phyloP scores from a whole-genome alignment of 306 rosid species.

The Begonia fuchsioides region DNA sequence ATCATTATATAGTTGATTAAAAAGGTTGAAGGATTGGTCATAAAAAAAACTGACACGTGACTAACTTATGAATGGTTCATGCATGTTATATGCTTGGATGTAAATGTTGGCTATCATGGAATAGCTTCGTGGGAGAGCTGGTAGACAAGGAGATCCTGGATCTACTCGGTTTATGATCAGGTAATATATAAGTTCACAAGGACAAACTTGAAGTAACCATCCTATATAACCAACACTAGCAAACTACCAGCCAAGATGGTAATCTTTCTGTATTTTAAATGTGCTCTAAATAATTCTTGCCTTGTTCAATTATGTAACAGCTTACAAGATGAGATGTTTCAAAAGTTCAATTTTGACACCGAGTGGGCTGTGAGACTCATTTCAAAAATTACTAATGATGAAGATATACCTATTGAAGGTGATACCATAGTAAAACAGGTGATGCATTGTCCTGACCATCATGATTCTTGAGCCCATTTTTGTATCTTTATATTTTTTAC shows the following conservation, averaged over 20 bases:
- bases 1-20: too few species aligned
- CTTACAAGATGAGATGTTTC: slow-evolving; percentile 98
- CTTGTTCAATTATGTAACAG: slow-evolving; percentile 24
- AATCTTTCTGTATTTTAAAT: too few species aligned
- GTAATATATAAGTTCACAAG: slow-evolving; percentile 20
- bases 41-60: too few species aligned
- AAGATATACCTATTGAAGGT: slow-evolving; percentile 92
- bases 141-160: slow-evolving; percentile 99
- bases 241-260: too few species aligned
- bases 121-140: slow-evolving; percentile 98
- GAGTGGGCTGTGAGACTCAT: slow-evolving; percentile 95
- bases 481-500: too few species aligned
- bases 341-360: slow-evolving; percentile 86
- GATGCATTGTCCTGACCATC: slow-evolving; percentile 12
- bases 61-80: too few species aligned
- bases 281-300: slow-evolving; percentile 9
- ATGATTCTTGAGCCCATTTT: too few species aligned
- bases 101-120: slow-evolving; percentile 5
- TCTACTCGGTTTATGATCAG: slow-evolving; percentile 98
- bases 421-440: slow-evolving; percentile 81
- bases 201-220: too few species aligned
- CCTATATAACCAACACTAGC: too few species aligned
- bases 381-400: slow-evolving; percentile 79
- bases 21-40: too few species aligned
- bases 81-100: not conserved